These are phyloP conservation scores for Starmerella lactis-condensi DNA, from an alignment of 805 yeast genomes.

Conservation along the genomic window DNA sequence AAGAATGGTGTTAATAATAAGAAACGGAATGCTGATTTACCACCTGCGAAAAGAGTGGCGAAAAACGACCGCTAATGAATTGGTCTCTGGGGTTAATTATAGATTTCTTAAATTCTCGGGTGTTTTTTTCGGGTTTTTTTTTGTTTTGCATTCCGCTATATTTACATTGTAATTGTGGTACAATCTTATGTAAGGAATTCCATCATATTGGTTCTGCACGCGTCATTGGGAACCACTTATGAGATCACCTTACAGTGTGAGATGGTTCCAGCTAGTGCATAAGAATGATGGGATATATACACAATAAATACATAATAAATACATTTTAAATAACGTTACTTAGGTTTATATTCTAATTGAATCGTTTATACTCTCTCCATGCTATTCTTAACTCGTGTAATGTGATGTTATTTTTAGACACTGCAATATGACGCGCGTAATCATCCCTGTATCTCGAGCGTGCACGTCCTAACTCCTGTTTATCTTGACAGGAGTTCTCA, in stretches of 20 bases:
- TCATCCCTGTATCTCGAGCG: too few species aligned
- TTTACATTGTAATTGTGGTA: not conserved
- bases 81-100: not conserved
- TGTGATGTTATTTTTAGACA: too few species aligned
- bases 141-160: not conserved
- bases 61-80: not conserved
- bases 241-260: not conserved
- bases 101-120: not conserved
- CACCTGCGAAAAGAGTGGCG: slow-evolving; percentile 9
- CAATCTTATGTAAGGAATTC: not conserved
- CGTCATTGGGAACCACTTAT: not conserved
- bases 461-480: too few species aligned
- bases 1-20: not conserved
- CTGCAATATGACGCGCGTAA: too few species aligned
- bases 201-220: not conserved
- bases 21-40: slow-evolving; percentile 3
- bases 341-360: too few species aligned
- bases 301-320: too few species aligned
- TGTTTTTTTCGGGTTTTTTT: not conserved
- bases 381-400: too few species aligned
- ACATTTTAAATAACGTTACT: too few species aligned
- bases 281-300: too few species aligned
- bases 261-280: too few species aligned
- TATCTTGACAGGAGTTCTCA: too few species aligned
- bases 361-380: too few species aligned